Base-by-base conservation (phyloP, 768 basidiomycete species). In the Mycena capillaripes region DNA sequence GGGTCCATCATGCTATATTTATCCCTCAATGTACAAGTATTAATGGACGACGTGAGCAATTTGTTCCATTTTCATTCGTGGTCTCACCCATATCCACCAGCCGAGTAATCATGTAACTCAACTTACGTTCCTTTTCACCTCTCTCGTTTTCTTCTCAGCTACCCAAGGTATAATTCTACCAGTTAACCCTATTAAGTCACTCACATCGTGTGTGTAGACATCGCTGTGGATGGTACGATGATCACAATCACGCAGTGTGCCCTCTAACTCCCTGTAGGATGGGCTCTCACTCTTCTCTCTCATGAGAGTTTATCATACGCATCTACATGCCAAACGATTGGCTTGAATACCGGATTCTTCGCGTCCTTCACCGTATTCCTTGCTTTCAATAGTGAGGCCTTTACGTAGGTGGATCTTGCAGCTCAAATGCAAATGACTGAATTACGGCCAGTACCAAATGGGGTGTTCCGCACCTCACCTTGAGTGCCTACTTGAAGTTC, bases 241-340 rank as follows among this genome's bases (percentile, higher is more conserved):
- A 59, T 82, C 63, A 76, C 36, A 23, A 16, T 34, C 58, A n/a
- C 57, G n/a, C 62, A 32, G 40, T 77, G 58, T 44, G 60, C 38
- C 42, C 42, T 48, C 29, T 71, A 30, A 65, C 50, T 57, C 46
- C n/a, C 6, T 52, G 42, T 70, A 93, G 91, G 92, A 34, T 94
- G 93, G 93, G 94, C 92, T 23, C 87, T 94, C 65, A 96, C 94
- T 5, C 87, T 92, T 38, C 90, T 99, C 56, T 99, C 97, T 2
- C 92, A 95, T 71, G 96, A 96, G 74, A 97, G 97, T 78, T 83
- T 99, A 42, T 96, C 97, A 21, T 99, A 97, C 78, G 98, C 98
- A 4, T 98, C 97, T 21, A 99, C 97, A 9, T 98, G 97, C 69
- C 98, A 99, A 81, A 99, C 98, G 0, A 95, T 99, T 71, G 98